Base-by-base conservation (phyloP, 495 filamentous ascomycete species). In the Pyrenula massariospora region DNA sequence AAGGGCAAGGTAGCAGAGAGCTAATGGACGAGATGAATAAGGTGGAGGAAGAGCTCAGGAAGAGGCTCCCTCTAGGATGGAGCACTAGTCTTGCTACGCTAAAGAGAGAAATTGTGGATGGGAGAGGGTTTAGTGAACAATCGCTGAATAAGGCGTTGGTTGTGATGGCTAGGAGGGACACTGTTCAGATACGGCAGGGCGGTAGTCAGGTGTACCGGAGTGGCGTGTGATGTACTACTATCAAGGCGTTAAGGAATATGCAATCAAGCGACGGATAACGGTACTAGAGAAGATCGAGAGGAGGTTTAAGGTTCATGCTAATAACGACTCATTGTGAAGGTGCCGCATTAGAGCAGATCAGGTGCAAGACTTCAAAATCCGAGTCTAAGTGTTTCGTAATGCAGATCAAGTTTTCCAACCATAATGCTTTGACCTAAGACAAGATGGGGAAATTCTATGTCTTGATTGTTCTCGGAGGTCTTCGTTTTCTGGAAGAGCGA, bases 41-140 rank as follows among this genome's bases (percentile, higher is more conserved):
- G 67, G 83, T 97, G 36, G 94, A 97, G 73, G 85, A 93, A 50
- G 94, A 97, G 73, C 74, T 99, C 59, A 84, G 88, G 68, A 79
- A 89, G 55, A 76, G 93, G 21, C 73, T 99, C 58, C 92, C 94
- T 15, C 90, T 97, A 60, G 94, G 94, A 12, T 97, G 91, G 90
- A 91, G 84, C 62, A 95, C 91, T 12, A 94, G 86, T 60, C 70
- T 96, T 53, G 86, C 87, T 0, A 95, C 89, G 2, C 70, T 99
- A 54, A 83, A 85, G 56, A 81, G 90, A 50, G 92, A 97, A 72
- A 87, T 99, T 70, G 89, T 94, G 22, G 91, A 92, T 60, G 84
- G 84, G 24, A 84, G 87, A 62, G 88, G 89, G 5, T 96, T 88
- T 70, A 86, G 78, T 62, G 94, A 99, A 70, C 82, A 87, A 63